These are phyloP conservation scores for Neonectria hederae DNA, from an alignment of 2,329 filamentous ascomycete species.

Conservation along the genomic window DNA sequence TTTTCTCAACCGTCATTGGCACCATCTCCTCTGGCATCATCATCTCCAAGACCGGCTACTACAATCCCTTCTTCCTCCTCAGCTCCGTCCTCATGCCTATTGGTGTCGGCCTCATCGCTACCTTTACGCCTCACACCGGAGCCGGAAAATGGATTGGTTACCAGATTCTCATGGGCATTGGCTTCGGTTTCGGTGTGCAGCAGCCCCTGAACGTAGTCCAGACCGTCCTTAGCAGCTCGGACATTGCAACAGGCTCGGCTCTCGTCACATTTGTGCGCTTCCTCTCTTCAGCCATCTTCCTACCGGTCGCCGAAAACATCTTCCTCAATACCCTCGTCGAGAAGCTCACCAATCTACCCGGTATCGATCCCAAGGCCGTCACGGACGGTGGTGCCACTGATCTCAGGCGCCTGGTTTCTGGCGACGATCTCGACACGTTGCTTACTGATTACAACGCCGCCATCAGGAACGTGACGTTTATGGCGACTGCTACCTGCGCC, in stretches of 20 bases:
- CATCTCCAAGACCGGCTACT: constrained; percentile 54
- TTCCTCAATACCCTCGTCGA: constrained; percentile 59
- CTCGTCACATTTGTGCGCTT: constrained; percentile 46
- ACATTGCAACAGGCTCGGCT: constrained; percentile 49
- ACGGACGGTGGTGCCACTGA: constrained; percentile 66
- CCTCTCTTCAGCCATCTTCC: constrained; percentile 56
- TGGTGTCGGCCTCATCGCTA: constrained; percentile 55
- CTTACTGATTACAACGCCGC: background rate
- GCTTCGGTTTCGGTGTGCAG: constrained; percentile 55
- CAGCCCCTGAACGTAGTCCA: constrained; percentile 58
- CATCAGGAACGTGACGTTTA: background rate
- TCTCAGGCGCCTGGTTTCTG: constrained; percentile 47
- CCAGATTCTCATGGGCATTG: constrained; percentile 47
- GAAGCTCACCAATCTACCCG: constrained; percentile 49
- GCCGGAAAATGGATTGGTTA: constrained; percentile 55
- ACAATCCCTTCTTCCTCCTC: constrained; percentile 53
- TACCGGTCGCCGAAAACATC: constrained; percentile 59
- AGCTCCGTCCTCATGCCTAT: constrained; percentile 47
- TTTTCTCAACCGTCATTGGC: constrained; percentile 49
- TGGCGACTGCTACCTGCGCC: constrained; percentile 45
- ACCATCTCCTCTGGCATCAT: constrained; percentile 46
- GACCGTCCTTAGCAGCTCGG: constrained; percentile 38
- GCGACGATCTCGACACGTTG: background rate
- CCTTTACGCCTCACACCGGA: constrained; percentile 47
- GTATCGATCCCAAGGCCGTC: constrained; percentile 45